These are phyloP conservation scores for Spencermartinsiella ligniputridi DNA, from an alignment of 1,139 yeast genomes.

Conservation along the genomic window DNA sequence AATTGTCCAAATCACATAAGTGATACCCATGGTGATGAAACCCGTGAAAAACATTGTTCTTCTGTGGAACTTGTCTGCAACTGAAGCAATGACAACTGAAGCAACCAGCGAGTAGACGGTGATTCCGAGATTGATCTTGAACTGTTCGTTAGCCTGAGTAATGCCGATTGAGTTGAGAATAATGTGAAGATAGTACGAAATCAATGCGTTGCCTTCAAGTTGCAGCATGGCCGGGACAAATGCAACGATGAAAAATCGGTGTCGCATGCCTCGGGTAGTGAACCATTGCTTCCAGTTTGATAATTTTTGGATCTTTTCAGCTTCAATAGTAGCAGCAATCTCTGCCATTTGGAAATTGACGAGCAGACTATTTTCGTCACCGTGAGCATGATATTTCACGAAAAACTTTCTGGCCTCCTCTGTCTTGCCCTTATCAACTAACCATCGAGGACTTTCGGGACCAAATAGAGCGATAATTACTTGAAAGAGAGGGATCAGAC, in stretches of 20 bases:
- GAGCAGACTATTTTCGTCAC: constrained; percentile 18
- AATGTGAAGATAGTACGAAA: constrained; percentile 43
- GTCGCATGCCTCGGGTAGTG: constrained; percentile 35
- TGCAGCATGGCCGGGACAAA: constrained; percentile 40
- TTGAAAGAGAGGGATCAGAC: constrained; percentile 37
- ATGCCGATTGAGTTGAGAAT: constrained; percentile 30
- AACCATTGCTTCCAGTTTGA: constrained; percentile 36
- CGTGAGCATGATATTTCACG: constrained; percentile 26
- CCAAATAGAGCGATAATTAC: constrained; percentile 26
- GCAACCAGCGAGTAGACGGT: constrained; percentile 39
- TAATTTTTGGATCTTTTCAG: constrained; percentile 13
- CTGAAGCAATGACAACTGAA: constrained; percentile 31
- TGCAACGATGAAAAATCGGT: constrained; percentile 31
- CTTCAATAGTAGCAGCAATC: constrained; percentile 16
- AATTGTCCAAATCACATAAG: constrained; percentile 23
- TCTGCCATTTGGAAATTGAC: constrained; percentile 25
- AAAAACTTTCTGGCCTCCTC: constrained; percentile 44
- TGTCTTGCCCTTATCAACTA: constrained; percentile 49
- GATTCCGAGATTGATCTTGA: constrained; percentile 22
- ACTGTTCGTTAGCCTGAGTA: constrained; percentile 38
- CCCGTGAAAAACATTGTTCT: constrained; percentile 29
- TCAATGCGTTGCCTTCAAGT: constrained; percentile 40
- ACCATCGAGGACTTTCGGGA: constrained; percentile 72
- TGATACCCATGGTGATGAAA: constrained; percentile 27
- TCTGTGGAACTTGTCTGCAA: constrained; percentile 36